Evolutionary conservation across 1,284 basidiomycete genomes (phyloP), one percentile per base, ranked within the genome.

Genomic region (Microbotryum lychnidis-dioicae): DNA sequence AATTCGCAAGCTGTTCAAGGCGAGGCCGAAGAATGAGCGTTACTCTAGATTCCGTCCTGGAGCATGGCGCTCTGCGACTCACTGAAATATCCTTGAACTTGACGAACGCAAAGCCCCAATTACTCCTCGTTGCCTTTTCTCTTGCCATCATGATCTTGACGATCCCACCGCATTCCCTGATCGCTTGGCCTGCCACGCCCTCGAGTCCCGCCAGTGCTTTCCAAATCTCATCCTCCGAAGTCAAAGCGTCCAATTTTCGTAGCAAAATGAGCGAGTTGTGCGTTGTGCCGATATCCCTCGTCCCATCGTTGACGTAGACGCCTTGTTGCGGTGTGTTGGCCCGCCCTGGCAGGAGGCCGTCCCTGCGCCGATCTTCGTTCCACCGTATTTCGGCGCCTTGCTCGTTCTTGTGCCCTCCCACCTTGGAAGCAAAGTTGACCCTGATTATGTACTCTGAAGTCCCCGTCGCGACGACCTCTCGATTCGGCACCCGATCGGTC

Each of bases 21-120:
- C 87, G 83, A 91, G 45, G 25, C 25, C 25, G 25, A n/a, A 68
- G 18, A 29, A 14, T 57, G 14, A 29, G 46, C 51, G 42, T 56
- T 53, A 14, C 44, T 49, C 29, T 16, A 31, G 33, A 25, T 50
- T 16, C 14, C 16, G 53, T 29, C 14, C 18, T 51, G 33, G 50
- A 16, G 10, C 54, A 50, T 9, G 57, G 56, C 44, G 48, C 12
- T 14, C 29, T 18, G n/a, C 33, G n/a, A 56, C 63, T 33, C 75
- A 91, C 91, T 79, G 86, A 83, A 8, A 85, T 75, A 66, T 91
- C 88, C 33, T 87, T 79, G 70, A 94, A 89, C 72, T 96, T 90
- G 16, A 93, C 87, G 73, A 97, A 97, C 0, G 87, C 85, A 74
- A 91, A 93, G 18, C 92, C 89, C 81, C 89, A 91, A 72, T 88